Base-by-base conservation (phyloP, 768 basidiomycete species). In the Phanerochaete carnosa region DNA sequence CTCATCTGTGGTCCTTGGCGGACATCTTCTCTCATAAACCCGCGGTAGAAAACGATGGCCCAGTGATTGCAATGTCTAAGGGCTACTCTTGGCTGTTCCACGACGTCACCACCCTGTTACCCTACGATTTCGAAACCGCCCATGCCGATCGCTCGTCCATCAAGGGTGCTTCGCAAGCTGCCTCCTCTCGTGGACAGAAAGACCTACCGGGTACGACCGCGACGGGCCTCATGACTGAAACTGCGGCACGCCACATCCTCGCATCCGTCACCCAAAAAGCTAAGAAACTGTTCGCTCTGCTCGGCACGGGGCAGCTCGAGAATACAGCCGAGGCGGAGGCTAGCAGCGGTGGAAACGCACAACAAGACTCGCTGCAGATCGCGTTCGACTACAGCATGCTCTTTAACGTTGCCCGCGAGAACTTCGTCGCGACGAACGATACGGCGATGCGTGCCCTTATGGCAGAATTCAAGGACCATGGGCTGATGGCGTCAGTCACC, bases 401-500 rank as follows among this genome's bases (percentile, higher is more conserved):
- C 15, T 95, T 93, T 74, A 84, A 80, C 58, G 73, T 83, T 16
- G 92, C 93, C 9, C 77, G 89, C 56, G 90, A 92, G 51, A 81
- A 90, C 50, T 96, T 98, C 66, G 84, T 98, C 51, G 94, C 95
- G 11, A 88, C 90, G 43, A 94, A 87, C 71, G 94, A 95, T 65
- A 90, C 88, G 3, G 85, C 94, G 37, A 78, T 96, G 68, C 81
- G 90, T 45, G 83, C 92, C 9, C 77, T 96, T 33, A 75, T 98
- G 55, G 87, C 87, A 13, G 97, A 98, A 73, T 98, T 95, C 73
- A 83, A 84, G 66, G 97, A 98, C 72, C 97, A 99, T 65, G 86
- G 85, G 2, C 70, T 98, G 69, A 85, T 98, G n/a, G 77, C 92
- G 43, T 74, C 77, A 28, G 73, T 77, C 9, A 77, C 77, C 65